These are phyloP conservation scores for Cercospora beticola DNA, from an alignment of 2,329 filamentous ascomycete genomes.

Conservation along the genomic window DNA sequence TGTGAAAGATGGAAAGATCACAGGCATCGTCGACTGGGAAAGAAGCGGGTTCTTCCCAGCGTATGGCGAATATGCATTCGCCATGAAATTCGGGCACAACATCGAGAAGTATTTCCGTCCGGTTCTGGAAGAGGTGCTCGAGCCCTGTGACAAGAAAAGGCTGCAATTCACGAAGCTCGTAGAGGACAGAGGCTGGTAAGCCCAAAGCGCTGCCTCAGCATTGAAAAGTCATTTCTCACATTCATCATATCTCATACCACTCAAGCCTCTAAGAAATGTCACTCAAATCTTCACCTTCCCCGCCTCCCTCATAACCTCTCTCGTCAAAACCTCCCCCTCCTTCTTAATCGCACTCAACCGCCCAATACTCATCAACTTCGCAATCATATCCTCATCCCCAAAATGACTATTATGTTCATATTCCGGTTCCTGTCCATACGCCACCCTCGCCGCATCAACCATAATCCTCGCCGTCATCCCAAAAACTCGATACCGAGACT, in stretches of 20 bases:
- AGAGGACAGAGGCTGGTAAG: not conserved
- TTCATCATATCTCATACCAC: not conserved
- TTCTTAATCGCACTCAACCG: constrained; percentile 54
- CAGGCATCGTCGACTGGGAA: constrained; percentile 30
- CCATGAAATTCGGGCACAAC: not conserved
- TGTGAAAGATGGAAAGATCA: constrained; percentile 16
- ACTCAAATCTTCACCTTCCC: constrained; percentile 33
- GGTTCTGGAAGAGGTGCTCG: not conserved
- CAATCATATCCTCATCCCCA: constrained; percentile 67
- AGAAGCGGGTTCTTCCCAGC: constrained; percentile 27
- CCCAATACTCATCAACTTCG: constrained; percentile 55
- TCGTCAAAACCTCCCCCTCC: constrained; percentile 48
- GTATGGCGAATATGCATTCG: constrained; percentile 25
- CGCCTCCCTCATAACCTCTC: constrained; percentile 39
- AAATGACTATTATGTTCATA: constrained; percentile 71
- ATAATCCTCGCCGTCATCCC: constrained; percentile 92
- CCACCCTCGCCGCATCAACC: constrained; percentile 81
- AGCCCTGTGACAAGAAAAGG: not conserved
- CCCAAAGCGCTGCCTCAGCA: no score
- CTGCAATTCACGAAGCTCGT: not conserved
- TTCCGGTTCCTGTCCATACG: constrained; percentile 77
- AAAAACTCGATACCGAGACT: constrained; percentile 72
- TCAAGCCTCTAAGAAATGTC: not conserved
- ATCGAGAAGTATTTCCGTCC: not conserved
- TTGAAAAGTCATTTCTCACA: not conserved